Conservation (phyloP, 1,139 yeast species). For the Suhomyces anneliseae region DNA sequence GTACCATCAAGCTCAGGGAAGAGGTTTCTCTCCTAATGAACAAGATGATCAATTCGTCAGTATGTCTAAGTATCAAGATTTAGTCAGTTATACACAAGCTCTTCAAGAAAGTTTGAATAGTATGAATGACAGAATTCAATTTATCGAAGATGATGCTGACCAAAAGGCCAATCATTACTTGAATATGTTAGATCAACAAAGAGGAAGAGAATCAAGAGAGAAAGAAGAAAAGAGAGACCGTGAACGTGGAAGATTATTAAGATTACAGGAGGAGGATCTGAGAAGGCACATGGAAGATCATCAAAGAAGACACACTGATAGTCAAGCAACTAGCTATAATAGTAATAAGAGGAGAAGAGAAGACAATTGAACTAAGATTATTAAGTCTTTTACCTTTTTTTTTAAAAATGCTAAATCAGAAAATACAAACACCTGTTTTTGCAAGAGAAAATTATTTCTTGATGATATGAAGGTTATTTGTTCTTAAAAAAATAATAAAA, state of each 20-base stretch:
- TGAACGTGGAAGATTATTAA: constrained; percentile 10
- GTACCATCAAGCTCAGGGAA: not conserved
- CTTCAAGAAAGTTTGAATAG: constrained; percentile 30
- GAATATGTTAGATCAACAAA: constrained; percentile 12
- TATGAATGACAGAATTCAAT: constrained; percentile 26
- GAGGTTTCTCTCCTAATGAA: not conserved
- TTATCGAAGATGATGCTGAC: constrained; percentile 18
- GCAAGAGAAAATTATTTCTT: no score
- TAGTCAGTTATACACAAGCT: constrained; percentile 34
- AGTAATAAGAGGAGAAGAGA: no score
- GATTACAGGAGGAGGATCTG: constrained; percentile 4
- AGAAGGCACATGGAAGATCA: not conserved
- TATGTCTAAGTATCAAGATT: constrained; percentile 33
- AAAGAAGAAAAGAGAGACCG: constrained; percentile 11
- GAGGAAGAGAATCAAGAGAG: constrained; percentile 13
- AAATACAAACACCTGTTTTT: no score
- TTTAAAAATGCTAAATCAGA: no score
- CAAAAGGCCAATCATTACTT: constrained; percentile 1
- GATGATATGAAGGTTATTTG: no score
- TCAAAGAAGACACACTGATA: not conserved
- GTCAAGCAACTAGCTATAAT: not conserved
- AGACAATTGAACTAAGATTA: no score
- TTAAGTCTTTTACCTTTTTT: no score
- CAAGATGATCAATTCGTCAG: constrained; percentile 19
- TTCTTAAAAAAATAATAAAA: no score